phyloP scores from a whole-genome alignment of 2,329 filamentous ascomycete genomes.

The Stagonosporopsis tanaceti region DNA sequence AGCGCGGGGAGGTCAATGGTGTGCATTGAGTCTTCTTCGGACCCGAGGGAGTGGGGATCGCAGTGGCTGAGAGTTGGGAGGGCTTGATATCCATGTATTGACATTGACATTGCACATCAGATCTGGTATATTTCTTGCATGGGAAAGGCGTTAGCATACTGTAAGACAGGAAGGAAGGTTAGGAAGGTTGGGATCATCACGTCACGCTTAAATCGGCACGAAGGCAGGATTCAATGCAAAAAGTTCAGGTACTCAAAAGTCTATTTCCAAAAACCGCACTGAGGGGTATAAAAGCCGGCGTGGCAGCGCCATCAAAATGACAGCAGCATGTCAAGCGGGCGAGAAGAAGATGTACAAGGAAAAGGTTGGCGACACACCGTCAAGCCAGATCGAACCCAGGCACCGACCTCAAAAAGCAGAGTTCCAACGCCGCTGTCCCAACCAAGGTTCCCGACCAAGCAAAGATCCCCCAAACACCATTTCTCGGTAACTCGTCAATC shows the following conservation, averaged over 20 bases:
- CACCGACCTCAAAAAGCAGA: background rate
- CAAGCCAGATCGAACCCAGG: background rate
- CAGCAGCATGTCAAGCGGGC: background rate
- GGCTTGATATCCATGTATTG: slow-evolving; percentile 6
- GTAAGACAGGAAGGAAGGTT: background rate
- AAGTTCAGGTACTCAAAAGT: background rate
- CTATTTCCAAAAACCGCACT: slow-evolving; percentile 13
- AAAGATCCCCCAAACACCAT: slow-evolving; percentile 1
- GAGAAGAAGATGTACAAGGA: slow-evolving; percentile 17
- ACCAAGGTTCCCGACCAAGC: background rate
- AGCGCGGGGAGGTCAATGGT: slow-evolving; percentile 44
- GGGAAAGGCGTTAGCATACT: slow-evolving; percentile 5
- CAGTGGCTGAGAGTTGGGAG: background rate
- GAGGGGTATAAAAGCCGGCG: slow-evolving; percentile 14
- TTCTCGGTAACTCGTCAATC: slow-evolving; percentile 7
- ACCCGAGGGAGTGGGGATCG: background rate
- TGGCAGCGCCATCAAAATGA: background rate
- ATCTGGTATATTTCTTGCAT: slow-evolving; percentile 1
- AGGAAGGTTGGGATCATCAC: background rate
- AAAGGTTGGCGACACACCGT: background rate
- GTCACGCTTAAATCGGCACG: background rate
- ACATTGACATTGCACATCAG: background rate
- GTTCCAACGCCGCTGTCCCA: slow-evolving; percentile 5
- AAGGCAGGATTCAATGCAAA: background rate
- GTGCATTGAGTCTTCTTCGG: slow-evolving; percentile 36